phyloP scores from a whole-genome alignment of 1,139 yeast species.

The Tardiomyces blankii region DNA sequence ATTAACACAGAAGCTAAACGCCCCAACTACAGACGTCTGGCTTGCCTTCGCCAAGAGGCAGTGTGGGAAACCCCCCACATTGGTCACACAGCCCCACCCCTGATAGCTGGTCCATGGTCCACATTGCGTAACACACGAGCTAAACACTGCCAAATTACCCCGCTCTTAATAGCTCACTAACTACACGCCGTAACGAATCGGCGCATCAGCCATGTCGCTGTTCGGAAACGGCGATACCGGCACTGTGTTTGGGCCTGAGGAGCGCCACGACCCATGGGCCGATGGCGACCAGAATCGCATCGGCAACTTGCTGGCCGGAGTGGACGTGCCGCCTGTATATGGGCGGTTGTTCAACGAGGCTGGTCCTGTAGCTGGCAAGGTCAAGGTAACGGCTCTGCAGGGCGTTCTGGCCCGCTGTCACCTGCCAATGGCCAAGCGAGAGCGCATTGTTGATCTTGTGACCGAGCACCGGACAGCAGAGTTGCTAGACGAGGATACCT shows the following conservation, averaged over 20 bases:
- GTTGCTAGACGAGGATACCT: conserved; percentile 14
- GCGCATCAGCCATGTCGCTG: not conserved
- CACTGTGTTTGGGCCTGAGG: conserved; percentile 4
- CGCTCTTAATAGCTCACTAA: too few species aligned
- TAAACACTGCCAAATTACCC: too few species aligned
- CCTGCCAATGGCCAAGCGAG: conserved; percentile 4
- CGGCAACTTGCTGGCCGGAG: not conserved
- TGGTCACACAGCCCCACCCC: too few species aligned
- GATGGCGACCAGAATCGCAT: not conserved
- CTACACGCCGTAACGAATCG: too few species aligned
- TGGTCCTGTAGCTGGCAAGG: conserved; percentile 7
- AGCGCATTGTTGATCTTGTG: conserved; percentile 5
- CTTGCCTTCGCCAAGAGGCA: too few species aligned
- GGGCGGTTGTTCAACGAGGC: conserved; percentile 7
- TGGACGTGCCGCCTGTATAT: conserved; percentile 9
- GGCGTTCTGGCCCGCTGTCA: conserved; percentile 5
- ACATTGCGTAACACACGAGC: too few species aligned
- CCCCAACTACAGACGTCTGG: too few species aligned
- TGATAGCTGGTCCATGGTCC: too few species aligned
- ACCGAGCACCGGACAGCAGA: conserved; percentile 7
- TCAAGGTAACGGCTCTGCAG: conserved; percentile 6
- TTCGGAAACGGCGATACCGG: not conserved
- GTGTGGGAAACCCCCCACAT: too few species aligned
- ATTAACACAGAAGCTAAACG: too few species aligned
- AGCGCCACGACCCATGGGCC: conserved; percentile 5